Evolutionary conservation across 176 grass and related monocot species (phyloP).

Genomic region (Hyparrhenia diplandra): DNA sequence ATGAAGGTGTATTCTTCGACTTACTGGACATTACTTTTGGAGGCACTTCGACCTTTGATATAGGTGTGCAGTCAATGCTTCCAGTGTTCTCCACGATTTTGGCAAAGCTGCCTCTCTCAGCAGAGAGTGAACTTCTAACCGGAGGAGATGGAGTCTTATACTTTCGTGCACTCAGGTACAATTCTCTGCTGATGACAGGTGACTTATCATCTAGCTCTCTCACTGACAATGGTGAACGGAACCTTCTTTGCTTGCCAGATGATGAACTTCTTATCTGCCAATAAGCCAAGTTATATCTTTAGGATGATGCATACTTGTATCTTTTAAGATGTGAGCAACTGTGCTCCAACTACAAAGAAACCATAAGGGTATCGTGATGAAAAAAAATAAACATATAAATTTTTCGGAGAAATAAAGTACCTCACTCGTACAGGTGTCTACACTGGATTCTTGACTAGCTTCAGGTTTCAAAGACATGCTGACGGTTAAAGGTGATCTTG

Average conservation of each 20-base stretch:
- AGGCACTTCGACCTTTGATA: constrained; percentile 30
- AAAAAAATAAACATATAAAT: neutral
- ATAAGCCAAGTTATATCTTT: neutral
- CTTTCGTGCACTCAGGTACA: constrained; percentile 38
- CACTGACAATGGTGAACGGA: constrained; percentile 44
- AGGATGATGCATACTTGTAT: neutral
- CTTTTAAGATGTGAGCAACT: neutral
- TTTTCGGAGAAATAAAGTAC: constrained; percentile 28
- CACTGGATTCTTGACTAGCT: constrained; percentile 32
- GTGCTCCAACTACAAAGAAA: neutral
- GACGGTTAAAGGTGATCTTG: constrained; percentile 43
- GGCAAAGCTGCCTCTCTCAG: constrained; percentile 32
- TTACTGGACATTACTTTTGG: constrained; percentile 22
- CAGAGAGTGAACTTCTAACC: constrained; percentile 52
- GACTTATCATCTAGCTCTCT: constrained; percentile 47
- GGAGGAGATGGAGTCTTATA: constrained; percentile 57
- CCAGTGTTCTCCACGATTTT: constrained; percentile 39
- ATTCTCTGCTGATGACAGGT: constrained; percentile 39
- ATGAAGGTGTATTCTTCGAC: constrained; percentile 25
- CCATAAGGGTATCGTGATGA: neutral
- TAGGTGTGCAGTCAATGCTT: constrained; percentile 34
- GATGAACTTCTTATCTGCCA: constrained; percentile 53
- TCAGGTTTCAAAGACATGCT: constrained; percentile 41
- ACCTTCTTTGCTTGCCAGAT: constrained; percentile 62
- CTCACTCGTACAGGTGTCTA: constrained; percentile 41